These are phyloP conservation scores for Solanum appendiculatum DNA, from an alignment of 257 asterid genomes.

Conservation along the genomic window DNA sequence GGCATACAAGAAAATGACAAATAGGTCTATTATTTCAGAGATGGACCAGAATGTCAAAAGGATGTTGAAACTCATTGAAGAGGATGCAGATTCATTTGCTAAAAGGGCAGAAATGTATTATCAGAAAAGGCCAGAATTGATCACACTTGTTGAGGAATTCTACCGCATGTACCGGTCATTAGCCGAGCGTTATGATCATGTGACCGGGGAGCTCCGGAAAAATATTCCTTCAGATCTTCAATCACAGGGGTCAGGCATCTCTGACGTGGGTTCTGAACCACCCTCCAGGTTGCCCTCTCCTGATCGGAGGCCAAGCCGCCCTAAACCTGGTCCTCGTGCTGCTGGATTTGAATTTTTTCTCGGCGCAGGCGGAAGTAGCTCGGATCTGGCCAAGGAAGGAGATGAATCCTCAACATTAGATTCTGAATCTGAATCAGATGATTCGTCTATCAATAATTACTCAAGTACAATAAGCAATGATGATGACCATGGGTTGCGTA, in stretches of 20 bases:
- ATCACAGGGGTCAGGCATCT: slow-evolving; percentile 80
- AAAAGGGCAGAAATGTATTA: slow-evolving; percentile 68
- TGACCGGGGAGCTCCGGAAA: slow-evolving; percentile 56
- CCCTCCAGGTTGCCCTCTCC: slow-evolving; percentile 43
- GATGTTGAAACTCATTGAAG: slow-evolving; percentile 69
- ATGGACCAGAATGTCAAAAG: slow-evolving; percentile 59
- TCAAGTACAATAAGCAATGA: slow-evolving; percentile 27
- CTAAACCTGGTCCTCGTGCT: slow-evolving; percentile 64
- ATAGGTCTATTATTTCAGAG: slow-evolving; percentile 36
- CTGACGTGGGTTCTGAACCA: slow-evolving; percentile 67
- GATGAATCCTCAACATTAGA: slow-evolving; percentile 66
- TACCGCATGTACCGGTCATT: slow-evolving; percentile 52
- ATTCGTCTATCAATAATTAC: slow-evolving; percentile 67
- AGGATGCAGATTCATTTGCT: slow-evolving; percentile 71
- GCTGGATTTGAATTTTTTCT: slow-evolving; percentile 84
- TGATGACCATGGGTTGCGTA: slow-evolving; percentile 40
- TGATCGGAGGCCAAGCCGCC: slow-evolving; percentile 28
- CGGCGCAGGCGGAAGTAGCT: slow-evolving; percentile 38
- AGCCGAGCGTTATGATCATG: slow-evolving; percentile 61
- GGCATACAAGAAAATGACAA: slow-evolving; percentile 23
- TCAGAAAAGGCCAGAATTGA: slow-evolving; percentile 59
- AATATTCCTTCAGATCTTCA: slow-evolving; percentile 73
- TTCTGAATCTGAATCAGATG: slow-evolving; percentile 82
- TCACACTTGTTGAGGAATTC: slow-evolving; percentile 57
- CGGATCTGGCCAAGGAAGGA: slow-evolving; percentile 61